Conservation (phyloP, 306 rosid genomes). For the Urtica urens region DNA sequence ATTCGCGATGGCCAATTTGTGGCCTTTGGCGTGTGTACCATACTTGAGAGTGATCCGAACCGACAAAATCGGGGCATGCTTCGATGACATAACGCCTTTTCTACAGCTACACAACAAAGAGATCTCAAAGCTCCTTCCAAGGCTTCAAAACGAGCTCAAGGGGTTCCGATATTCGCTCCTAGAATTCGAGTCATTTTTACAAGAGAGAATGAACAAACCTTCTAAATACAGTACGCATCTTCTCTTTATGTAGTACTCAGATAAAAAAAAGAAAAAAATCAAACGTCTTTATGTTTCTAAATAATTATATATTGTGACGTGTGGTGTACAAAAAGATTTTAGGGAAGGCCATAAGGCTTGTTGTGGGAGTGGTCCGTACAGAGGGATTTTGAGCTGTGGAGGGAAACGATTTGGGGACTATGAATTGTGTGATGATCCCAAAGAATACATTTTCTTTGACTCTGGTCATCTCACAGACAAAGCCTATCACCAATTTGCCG, state of each 20-base stretch:
- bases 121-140: constrained; percentile 11
- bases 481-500: constrained; percentile 19
- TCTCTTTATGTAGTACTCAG: background rate
- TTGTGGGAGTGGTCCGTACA: constrained; percentile 24
- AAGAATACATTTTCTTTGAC: constrained; percentile 35
- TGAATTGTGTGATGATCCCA: constrained; percentile 27
- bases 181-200: constrained; percentile 1
- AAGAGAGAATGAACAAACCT: constrained; percentile 14
- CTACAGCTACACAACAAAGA: constrained; percentile 18
- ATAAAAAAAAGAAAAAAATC: background rate
- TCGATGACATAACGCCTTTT: constrained; percentile 10
- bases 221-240: constrained; percentile 19
- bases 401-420: constrained; percentile 33
- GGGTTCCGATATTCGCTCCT: constrained; percentile 24
- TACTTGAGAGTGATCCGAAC: background rate
- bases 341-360: constrained; percentile 26
- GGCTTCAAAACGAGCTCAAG: constrained; percentile 13
- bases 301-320: no score
- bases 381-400: constrained; percentile 23
- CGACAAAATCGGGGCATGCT: constrained; percentile 8
- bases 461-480: constrained; percentile 33
- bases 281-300: no score
- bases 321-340: constrained; percentile 31
- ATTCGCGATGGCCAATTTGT: constrained; percentile 20
- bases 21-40: constrained; percentile 19